These are phyloP conservation scores for Corymbia maculata DNA, from an alignment of 345 rosid species.

Conservation along the genomic window DNA sequence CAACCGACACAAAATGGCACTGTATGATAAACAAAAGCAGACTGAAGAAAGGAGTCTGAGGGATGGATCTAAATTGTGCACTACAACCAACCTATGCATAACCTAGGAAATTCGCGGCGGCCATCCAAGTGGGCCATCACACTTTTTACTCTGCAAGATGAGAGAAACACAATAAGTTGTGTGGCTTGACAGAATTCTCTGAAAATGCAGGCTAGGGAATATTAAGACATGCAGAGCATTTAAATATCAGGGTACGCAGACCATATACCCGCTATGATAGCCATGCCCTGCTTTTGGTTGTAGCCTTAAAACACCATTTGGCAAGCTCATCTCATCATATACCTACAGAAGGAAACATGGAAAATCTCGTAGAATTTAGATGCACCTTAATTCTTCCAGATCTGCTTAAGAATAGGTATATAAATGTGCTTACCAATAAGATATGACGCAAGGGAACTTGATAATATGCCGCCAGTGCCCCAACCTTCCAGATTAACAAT, in stretches of 20 bases:
- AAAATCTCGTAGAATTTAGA: background rate
- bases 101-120: conserved; percentile 60
- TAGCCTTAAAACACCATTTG: conserved; percentile 82
- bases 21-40: background rate
- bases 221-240: background rate
- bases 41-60: background rate
- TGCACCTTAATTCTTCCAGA: background rate
- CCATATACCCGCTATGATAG: conserved; percentile 72
- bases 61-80: background rate
- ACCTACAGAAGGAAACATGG: conserved; percentile 28
- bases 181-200: background rate
- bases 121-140: conserved; percentile 71
- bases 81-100: conserved; percentile 49
- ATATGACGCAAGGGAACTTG: conserved; percentile 86
- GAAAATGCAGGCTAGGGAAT: background rate
- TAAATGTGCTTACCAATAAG: conserved; percentile 41
- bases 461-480: conserved; percentile 86
- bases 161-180: background rate
- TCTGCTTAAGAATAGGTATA: background rate
- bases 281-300: conserved; percentile 91
- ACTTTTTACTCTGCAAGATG: conserved; percentile 61
- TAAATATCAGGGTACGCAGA: background rate
- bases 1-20: background rate
- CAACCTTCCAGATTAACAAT: conserved; percentile 38
- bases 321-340: conserved; percentile 84